phyloP scores from a whole-genome alignment of 1,284 basidiomycete species.

The Xanthoconium separans region DNA sequence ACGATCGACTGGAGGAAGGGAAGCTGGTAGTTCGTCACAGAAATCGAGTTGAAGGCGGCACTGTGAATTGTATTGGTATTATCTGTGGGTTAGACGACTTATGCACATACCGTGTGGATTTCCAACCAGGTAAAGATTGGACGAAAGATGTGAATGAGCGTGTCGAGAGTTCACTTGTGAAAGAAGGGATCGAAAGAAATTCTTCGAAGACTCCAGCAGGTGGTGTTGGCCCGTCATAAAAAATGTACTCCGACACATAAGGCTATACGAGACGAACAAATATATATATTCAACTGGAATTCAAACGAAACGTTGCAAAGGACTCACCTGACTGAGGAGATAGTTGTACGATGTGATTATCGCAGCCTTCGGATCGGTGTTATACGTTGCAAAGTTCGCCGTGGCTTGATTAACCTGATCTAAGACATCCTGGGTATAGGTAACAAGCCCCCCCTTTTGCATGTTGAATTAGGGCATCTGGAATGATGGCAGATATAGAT shows the following conservation, averaged over 20 bases:
- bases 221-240: slow-evolving; percentile 50
- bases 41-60: slow-evolving; percentile 16
- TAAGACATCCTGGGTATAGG: too few species aligned
- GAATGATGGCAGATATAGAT: too few species aligned
- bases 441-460: too few species aligned
- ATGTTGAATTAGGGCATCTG: too few species aligned
- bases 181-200: slow-evolving; percentile 35
- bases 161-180: slow-evolving; percentile 32
- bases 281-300: too few species aligned
- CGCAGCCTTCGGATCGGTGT: too few species aligned
- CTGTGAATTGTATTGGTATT: not conserved
- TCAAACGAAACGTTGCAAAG: too few species aligned
- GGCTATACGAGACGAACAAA: slow-evolving; percentile 27
- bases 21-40: slow-evolving; percentile 4
- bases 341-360: too few species aligned
- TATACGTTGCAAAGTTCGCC: too few species aligned
- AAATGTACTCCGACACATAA: slow-evolving; percentile 39
- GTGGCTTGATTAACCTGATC: too few species aligned
- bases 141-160: slow-evolving; percentile 36
- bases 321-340: too few species aligned
- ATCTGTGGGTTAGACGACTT: not conserved
- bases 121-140: slow-evolving; percentile 1
- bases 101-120: slow-evolving; percentile 5
- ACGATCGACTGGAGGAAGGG: slow-evolving; percentile 10
- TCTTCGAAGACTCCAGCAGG: slow-evolving; percentile 51